phyloP scores from a whole-genome alignment of 164 flowering plant genomes.

The Aristolochia fimbriata region DNA sequence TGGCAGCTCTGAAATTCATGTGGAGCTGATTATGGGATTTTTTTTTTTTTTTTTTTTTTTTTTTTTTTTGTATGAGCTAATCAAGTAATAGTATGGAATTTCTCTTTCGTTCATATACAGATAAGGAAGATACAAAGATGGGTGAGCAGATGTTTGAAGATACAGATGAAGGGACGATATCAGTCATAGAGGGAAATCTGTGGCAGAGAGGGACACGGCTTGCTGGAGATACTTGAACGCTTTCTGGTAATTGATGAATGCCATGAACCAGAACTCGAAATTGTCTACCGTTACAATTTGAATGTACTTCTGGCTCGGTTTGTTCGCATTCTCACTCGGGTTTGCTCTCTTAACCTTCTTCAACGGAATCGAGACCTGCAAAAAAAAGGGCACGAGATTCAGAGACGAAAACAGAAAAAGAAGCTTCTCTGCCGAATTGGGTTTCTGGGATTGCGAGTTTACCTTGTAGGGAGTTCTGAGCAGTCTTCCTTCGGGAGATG shows the following conservation, averaged over 20 bases:
- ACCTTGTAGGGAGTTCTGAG: slow-evolving; percentile 38
- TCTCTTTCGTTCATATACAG: too few relatives aligned
- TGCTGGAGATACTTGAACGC: slow-evolving; percentile 26
- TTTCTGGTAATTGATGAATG: slow-evolving; percentile 35
- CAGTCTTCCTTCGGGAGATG: slow-evolving; percentile 20
- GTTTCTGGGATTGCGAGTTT: not conserved
- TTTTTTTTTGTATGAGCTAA: too few relatives aligned
- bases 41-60: too few relatives aligned
- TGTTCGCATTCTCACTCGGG: slow-evolving; percentile 26
- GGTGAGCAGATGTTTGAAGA: too few relatives aligned
- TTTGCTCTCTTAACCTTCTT: slow-evolving; percentile 24
- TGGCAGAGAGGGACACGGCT: slow-evolving; percentile 14
- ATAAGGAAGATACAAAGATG: too few relatives aligned
- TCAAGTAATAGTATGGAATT: too few relatives aligned
- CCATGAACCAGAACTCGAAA: slow-evolving; percentile 55
- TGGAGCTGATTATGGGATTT: too few relatives aligned
- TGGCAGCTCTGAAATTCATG: too few relatives aligned
- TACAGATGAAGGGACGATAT: too few relatives aligned
- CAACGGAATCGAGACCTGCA: slow-evolving; percentile 38
- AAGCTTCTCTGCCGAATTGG: not conserved
- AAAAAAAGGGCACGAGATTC: not conserved
- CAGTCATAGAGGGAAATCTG: not conserved
- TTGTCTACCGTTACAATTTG: slow-evolving; percentile 32
- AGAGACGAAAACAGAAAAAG: not conserved
- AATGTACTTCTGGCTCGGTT: slow-evolving; percentile 36